phyloP scores from a whole-genome alignment of 257 asterid species.

The Gardenia jasminoides region DNA sequence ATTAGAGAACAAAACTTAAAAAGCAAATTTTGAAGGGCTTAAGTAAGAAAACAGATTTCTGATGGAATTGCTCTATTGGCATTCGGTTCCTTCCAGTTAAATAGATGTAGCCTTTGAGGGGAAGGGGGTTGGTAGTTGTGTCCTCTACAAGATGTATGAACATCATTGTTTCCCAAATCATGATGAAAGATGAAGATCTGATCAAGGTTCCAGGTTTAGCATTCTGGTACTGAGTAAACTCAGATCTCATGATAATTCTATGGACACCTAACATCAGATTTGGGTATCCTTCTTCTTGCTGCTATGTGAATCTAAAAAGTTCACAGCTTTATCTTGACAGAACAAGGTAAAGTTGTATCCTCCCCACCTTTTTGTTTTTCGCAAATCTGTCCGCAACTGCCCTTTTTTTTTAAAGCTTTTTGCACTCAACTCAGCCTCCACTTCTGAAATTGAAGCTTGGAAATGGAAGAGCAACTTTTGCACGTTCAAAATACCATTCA shows the following conservation, averaged over 20 bases:
- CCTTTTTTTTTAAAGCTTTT: background rate
- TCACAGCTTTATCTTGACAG: background rate
- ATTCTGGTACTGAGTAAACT: background rate
- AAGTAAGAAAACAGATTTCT: background rate
- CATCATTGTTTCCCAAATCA: slow-evolving; percentile 6
- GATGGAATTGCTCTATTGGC: background rate
- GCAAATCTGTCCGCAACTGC: background rate
- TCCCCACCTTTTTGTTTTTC: background rate
- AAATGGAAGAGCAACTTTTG: slow-evolving; percentile 9
- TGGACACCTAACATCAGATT: slow-evolving; percentile 6
- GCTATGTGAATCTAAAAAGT: background rate
- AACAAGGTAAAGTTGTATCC: background rate
- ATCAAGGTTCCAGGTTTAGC: background rate
- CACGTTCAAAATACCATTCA: background rate
- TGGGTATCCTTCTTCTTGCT: background rate
- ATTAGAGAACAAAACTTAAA: background rate
- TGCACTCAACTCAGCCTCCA: slow-evolving; percentile 7
- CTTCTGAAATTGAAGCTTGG: background rate
- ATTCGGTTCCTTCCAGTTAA: slow-evolving; percentile 2
- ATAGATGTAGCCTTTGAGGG: slow-evolving; percentile 6
- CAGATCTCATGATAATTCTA: background rate
- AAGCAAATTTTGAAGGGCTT: background rate
- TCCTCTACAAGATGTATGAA: background rate
- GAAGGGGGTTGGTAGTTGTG: background rate
- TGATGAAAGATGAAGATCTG: background rate